Percentiles rank a stretch among this genome's conserved stretches.
These are phyloP conservation scores for Dunaliella primolecta DNA, from an alignment of 139 green algal genomes.

Conservation along the genomic window DNA sequence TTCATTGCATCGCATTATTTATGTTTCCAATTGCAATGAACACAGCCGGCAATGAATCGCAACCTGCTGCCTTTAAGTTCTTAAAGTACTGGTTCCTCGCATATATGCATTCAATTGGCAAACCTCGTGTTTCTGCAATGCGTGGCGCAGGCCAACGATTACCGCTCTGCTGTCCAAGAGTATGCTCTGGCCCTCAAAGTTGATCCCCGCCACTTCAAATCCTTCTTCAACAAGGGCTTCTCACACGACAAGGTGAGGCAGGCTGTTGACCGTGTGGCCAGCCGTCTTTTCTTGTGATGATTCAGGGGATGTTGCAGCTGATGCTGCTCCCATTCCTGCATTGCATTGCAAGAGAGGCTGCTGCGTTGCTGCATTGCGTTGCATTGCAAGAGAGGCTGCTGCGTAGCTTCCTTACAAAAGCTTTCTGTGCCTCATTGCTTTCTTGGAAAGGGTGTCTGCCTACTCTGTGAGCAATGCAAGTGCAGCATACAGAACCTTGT, in stretches of 20 bases:
- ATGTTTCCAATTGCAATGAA: no score
- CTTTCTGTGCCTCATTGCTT: neutral
- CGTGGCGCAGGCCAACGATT: conserved; percentile 66
- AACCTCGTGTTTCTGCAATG: no score
- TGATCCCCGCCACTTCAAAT: conserved; percentile 74
- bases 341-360: neutral
- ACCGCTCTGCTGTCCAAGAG: conserved; percentile 60
- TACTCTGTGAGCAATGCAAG: no score
- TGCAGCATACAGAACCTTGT: no score
- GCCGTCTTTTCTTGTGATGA: neutral
- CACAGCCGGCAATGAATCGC: no score
- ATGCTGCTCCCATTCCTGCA: neutral
- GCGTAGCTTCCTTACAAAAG: neutral
- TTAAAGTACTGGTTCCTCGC: no score
- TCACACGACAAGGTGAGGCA: conserved; percentile 68
- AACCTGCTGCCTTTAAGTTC: no score
- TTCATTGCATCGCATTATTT: no score
- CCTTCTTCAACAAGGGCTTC: conserved; percentile 87
- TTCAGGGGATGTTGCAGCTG: neutral
- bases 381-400: neutral
- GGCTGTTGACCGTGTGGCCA: neutral
- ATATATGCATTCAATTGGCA: no score
- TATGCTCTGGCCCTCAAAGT: conserved; percentile 64
- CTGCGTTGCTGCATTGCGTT: neutral
- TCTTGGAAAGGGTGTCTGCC: no score